phyloP scores from a whole-genome alignment of 768 basidiomycete species.

The Boletus bicolor region DNA sequence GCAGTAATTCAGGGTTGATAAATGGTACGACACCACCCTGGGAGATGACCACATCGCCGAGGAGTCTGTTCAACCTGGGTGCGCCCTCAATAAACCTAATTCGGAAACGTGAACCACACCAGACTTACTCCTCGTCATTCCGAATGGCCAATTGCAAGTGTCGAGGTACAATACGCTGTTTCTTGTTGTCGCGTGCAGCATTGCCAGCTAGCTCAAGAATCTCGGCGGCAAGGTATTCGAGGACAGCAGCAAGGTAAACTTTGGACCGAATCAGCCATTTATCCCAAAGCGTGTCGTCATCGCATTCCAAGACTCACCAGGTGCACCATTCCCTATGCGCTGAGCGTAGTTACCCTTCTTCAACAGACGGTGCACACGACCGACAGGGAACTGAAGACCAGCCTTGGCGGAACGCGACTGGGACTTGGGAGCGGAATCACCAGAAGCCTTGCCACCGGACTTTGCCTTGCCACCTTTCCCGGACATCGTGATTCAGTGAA shows the following conservation, averaged over 20 bases:
- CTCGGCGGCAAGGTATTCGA: constrained; percentile 61
- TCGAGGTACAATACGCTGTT: constrained; percentile 62
- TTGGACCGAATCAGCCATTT: background rate
- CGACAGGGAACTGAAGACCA: constrained; percentile 49
- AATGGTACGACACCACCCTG: constrained; percentile 58
- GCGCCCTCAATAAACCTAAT: background rate
- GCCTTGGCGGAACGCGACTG: constrained; percentile 40
- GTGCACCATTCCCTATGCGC: constrained; percentile 55
- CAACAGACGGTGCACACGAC: constrained; percentile 58
- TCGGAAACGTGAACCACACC: background rate
- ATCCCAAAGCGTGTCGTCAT: too few relatives aligned
- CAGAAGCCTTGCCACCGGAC: constrained; percentile 62
- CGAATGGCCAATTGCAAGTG: constrained; percentile 66
- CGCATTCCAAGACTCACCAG: constrained; percentile 26
- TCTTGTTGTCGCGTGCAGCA: constrained; percentile 54
- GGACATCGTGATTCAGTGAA: constrained; percentile 29
- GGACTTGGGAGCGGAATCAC: constrained; percentile 32
- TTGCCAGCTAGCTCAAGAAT: constrained; percentile 62
- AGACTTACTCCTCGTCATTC: constrained; percentile 50
- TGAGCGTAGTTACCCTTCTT: constrained; percentile 59
- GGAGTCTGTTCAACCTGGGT: constrained; percentile 37
- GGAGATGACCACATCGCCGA: constrained; percentile 53
- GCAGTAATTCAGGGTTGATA: constrained; percentile 51
- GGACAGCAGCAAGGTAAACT: constrained; percentile 60
- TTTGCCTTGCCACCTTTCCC: constrained; percentile 56